Evolutionary conservation across 2,329 filamentous ascomycete genomes (phyloP).

Genomic region (Pezicula carpinea): DNA sequence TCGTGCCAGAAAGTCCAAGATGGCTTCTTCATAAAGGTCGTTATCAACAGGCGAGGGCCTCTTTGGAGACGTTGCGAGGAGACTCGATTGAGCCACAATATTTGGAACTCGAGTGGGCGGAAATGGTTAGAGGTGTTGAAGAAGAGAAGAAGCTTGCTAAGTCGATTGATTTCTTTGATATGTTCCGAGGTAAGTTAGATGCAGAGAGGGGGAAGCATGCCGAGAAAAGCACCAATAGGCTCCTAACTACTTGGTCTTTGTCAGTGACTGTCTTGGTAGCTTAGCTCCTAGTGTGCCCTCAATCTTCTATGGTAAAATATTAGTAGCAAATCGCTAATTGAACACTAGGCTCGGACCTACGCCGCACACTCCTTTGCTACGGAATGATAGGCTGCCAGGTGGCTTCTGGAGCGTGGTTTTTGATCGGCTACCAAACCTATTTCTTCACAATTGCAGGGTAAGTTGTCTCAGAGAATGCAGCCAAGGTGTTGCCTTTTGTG

Average conservation of each 20-base stretch:
- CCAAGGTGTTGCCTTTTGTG: too few relatives aligned
- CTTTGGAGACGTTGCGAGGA: slow-evolving; percentile 21
- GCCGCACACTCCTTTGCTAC: slow-evolving; percentile 29
- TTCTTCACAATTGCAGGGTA: slow-evolving; percentile 27
- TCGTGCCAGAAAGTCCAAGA: slow-evolving; percentile 33
- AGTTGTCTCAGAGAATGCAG: too few relatives aligned
- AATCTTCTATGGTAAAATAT: not conserved
- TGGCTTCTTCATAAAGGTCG: slow-evolving; percentile 32
- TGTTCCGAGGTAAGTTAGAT: slow-evolving; percentile 10
- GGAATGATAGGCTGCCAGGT: slow-evolving; percentile 13
- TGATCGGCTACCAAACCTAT: slow-evolving; percentile 30
- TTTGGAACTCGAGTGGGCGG: slow-evolving; percentile 22
- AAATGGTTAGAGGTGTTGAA: slow-evolving; percentile 27
- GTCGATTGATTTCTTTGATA: slow-evolving; percentile 11
- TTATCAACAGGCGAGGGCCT: slow-evolving; percentile 22
- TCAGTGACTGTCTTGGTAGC: too few relatives aligned
- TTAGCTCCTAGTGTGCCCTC: not conserved
- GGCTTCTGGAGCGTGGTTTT: not conserved
- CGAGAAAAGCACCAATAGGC: too few relatives aligned
- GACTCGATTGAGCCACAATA: slow-evolving; percentile 22
- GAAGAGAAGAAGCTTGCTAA: slow-evolving; percentile 23
- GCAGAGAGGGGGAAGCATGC: too few relatives aligned
- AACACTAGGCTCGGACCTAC: slow-evolving; percentile 26
- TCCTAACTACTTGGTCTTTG: too few relatives aligned
- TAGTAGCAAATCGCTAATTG: slow-evolving; percentile 7